phyloP scores from a whole-genome alignment of 768 basidiomycete genomes.

The Panellus pusillus region DNA sequence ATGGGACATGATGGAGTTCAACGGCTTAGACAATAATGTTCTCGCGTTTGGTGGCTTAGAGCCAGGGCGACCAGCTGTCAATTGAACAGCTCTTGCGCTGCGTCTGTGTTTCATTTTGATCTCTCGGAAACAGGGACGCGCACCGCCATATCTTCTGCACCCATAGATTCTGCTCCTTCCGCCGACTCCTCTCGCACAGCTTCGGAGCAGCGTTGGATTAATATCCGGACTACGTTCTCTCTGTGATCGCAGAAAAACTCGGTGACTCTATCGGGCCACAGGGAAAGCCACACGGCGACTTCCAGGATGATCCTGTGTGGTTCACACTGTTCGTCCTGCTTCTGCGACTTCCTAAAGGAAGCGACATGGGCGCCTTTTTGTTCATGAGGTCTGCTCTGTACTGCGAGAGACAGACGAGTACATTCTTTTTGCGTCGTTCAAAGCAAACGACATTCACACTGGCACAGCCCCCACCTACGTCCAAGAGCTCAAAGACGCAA shows the following conservation, averaged over 20 bases:
- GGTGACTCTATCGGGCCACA: not conserved
- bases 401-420: not conserved
- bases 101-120: not conserved
- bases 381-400: not conserved
- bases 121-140: too few relatives aligned
- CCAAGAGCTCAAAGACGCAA: not conserved
- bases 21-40: slow-evolving; percentile 1
- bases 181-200: too few relatives aligned
- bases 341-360: not conserved
- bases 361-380: not conserved
- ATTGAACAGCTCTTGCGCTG: not conserved
- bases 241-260: too few relatives aligned
- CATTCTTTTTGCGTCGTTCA: not conserved
- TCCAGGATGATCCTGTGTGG: not conserved
- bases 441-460: not conserved
- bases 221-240: too few relatives aligned
- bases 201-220: too few relatives aligned
- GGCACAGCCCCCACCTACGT: not conserved
- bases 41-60: not conserved
- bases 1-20: slow-evolving; percentile 5
- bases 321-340: not conserved
- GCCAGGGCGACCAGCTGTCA: not conserved
- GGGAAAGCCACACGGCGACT: not conserved
- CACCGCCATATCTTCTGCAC: too few relatives aligned
- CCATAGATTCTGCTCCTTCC: too few relatives aligned